Conservation (phyloP, 1,284 basidiomycete genomes). For the Serendipita sp. region DNA sequence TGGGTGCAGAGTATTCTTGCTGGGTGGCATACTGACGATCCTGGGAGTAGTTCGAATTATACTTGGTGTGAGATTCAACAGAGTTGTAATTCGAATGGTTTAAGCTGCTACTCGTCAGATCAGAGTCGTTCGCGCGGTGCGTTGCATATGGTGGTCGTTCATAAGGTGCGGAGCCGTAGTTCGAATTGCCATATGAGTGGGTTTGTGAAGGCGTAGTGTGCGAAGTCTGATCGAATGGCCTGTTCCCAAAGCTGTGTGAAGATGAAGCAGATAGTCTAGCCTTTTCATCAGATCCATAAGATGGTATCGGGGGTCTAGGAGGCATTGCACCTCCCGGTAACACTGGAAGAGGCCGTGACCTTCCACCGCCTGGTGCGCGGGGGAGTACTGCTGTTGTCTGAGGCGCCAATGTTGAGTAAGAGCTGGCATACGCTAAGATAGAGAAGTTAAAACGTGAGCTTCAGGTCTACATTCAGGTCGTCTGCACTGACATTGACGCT, state of each 20-base stretch:
- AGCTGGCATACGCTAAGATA: not conserved
- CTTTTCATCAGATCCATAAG: not conserved
- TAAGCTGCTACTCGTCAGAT: not conserved
- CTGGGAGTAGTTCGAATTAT: not conserved
- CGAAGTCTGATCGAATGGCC: not conserved
- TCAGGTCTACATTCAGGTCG: not conserved
- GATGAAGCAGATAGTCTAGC: not conserved
- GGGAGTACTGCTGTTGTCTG: not conserved
- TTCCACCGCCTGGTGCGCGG: not conserved
- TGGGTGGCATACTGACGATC: not conserved
- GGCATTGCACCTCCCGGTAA: conserved; percentile 2
- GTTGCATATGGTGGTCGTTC: not conserved
- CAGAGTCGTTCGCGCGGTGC: not conserved
- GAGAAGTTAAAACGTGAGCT: not conserved
- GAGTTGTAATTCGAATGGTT: not conserved
- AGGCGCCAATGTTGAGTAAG: not conserved
- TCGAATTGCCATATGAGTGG: not conserved
- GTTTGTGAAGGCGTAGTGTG: not conserved
- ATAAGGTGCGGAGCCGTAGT: not conserved
- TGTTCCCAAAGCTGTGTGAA: not conserved
- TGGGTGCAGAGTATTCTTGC: not conserved
- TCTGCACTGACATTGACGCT: not conserved
- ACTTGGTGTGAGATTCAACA: not conserved
- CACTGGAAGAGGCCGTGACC: not conserved
- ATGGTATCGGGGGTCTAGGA: not conserved